Percentiles rank a stretch among this genome's conserved stretches.
phyloP scores from a whole-genome alignment of 768 basidiomycete genomes.

The Boletus vermiculosoides region DNA sequence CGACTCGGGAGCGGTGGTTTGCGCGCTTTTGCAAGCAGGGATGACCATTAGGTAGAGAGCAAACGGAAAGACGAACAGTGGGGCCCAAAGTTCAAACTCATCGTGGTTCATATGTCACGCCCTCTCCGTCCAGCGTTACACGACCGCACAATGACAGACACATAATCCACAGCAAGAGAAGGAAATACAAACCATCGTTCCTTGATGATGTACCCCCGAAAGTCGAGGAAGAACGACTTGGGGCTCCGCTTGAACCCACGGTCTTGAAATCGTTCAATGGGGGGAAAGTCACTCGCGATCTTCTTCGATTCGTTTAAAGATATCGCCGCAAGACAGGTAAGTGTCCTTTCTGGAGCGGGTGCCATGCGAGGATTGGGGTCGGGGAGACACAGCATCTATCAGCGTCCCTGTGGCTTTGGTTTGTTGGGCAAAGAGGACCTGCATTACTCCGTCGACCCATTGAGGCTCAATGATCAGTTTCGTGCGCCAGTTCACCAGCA shows the following conservation, averaged over 20 bases:
- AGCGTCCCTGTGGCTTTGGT: constrained; percentile 14
- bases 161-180: too few relatives aligned
- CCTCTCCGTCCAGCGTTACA: too few relatives aligned
- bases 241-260: constrained; percentile 83
- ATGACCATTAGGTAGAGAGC: too few relatives aligned
- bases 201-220: too few relatives aligned
- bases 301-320: constrained; percentile 48
- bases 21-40: constrained; percentile 61
- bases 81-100: too few relatives aligned
- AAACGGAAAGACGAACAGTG: too few relatives aligned
- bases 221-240: constrained; percentile 32
- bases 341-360: background rate
- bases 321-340: too few relatives aligned
- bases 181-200: too few relatives aligned
- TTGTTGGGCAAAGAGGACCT: constrained; percentile 51
- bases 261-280: constrained; percentile 75
- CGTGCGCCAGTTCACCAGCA: constrained; percentile 86
- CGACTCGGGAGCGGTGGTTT: constrained; percentile 31
- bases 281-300: constrained; percentile 72
- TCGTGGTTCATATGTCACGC: too few relatives aligned
- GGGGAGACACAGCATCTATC: constrained; percentile 18
- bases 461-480: constrained; percentile 82
- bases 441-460: constrained; percentile 70
- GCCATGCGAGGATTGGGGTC: background rate
- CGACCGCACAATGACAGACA: too few relatives aligned